Conservation (phyloP, 129 eudicot species). For the Sambucus nigra region DNA sequence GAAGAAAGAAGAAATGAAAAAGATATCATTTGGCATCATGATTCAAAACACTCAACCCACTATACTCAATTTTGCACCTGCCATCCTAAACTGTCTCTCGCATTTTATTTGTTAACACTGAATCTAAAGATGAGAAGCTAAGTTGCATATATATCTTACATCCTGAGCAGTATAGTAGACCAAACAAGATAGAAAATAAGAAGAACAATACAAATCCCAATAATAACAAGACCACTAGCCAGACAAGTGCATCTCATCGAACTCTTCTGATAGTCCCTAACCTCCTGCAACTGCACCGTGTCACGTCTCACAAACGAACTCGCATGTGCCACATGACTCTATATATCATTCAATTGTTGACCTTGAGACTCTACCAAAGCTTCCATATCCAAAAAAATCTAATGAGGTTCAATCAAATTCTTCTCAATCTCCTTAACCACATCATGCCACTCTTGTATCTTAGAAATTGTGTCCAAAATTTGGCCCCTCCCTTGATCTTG, state of each 20-base stretch:
- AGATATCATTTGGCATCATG: too few relatives aligned
- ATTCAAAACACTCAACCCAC: too few relatives aligned
- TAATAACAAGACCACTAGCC: constrained; percentile 45
- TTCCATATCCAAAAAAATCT: constrained; percentile 86
- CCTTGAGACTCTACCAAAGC: constrained; percentile 94
- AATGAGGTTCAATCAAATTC: constrained; percentile 72
- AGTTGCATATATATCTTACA: too few relatives aligned
- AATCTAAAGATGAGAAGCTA: too few relatives aligned
- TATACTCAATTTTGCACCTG: too few relatives aligned
- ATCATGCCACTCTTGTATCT: constrained; percentile 92
- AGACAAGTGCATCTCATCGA: constrained; percentile 56
- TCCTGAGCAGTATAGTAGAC: constrained; percentile 29
- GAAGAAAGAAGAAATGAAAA: too few relatives aligned
- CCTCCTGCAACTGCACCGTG: constrained; percentile 64
- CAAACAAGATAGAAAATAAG: constrained; percentile 73
- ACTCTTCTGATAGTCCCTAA: constrained; percentile 55
- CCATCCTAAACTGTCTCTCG: too few relatives aligned
- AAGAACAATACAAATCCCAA: constrained; percentile 20
- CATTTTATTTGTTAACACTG: too few relatives aligned
- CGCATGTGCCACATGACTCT: constrained; percentile 78
- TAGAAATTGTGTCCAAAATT: constrained; percentile 69
- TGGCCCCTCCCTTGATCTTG: constrained; percentile 91
- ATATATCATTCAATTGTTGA: constrained; percentile 75
- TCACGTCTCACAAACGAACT: constrained; percentile 90
- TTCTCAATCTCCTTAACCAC: constrained; percentile 85